Conservation (phyloP, 1,284 basidiomycete genomes). For the Cryptococcus sp. region DNA sequence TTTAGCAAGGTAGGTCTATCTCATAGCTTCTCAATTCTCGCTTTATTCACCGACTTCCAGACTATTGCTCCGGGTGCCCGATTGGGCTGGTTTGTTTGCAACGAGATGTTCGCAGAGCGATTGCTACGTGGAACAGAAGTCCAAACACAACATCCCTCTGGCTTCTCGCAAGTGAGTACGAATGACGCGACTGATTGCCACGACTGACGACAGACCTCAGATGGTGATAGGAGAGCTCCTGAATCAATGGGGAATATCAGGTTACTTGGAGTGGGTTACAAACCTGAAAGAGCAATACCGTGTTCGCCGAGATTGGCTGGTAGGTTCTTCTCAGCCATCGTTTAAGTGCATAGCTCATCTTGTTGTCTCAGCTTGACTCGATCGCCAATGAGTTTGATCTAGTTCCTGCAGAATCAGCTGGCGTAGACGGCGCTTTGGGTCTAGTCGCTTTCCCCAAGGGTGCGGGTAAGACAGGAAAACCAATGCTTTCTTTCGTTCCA, state of each 20-base stretch:
- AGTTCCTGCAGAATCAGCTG: conserved; percentile 17
- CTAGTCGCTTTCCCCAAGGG: conserved; percentile 25
- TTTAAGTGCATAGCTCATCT: not conserved
- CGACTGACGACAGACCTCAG: conserved; percentile 5
- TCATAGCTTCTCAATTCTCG: not conserved
- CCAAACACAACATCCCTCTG: conserved; percentile 67
- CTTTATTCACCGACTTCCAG: conserved; percentile 52
- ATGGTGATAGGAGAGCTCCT: conserved; percentile 64
- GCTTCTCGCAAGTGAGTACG: conserved; percentile 58
- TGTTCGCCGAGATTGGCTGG: conserved; percentile 44
- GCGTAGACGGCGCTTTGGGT: conserved; percentile 20
- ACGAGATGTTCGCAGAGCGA: conserved; percentile 60
- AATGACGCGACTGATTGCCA: not conserved
- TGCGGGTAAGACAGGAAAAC: not conserved
- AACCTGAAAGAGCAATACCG: conserved; percentile 53
- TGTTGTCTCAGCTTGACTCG: conserved; percentile 13
- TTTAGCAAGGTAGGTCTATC: conserved; percentile 24
- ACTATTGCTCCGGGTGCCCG: conserved; percentile 72
- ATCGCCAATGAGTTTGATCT: conserved; percentile 20
- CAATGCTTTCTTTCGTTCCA: conserved; percentile 65
- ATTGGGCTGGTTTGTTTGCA: conserved; percentile 69
- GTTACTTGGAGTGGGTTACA: conserved; percentile 71
- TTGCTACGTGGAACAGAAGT: conserved; percentile 69
- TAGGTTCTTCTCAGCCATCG: not conserved
- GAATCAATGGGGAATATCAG: conserved; percentile 64